A percentile compares a stretch with the other conserved stretches of the same genome.
Evolutionary conservation across 768 basidiomycete genomes (phyloP).

Genomic region (Collybia mongolica): DNA sequence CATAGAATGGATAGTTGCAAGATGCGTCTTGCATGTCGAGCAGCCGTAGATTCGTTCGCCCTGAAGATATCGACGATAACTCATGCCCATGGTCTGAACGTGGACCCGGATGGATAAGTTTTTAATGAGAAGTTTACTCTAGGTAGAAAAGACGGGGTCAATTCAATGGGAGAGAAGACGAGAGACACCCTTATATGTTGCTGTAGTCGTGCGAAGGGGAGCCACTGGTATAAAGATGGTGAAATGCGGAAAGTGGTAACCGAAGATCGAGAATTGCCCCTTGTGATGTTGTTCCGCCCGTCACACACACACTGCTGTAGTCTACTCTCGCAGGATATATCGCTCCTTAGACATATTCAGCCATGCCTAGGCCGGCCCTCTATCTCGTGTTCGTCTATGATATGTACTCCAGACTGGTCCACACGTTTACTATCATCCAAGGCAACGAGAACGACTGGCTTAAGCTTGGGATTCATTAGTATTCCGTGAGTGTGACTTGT

Average conservation of each 20-base stretch:
- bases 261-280: constrained; percentile 4
- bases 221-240: constrained; percentile 20
- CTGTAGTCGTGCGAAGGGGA: constrained; percentile 15
- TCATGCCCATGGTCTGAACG: constrained; percentile 73
- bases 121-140: constrained; percentile 20
- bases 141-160: not conserved
- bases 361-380: too few relatives aligned
- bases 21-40: constrained; percentile 82
- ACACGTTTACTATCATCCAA: too few relatives aligned
- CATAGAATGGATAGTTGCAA: constrained; percentile 90
- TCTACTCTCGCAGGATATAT: too few relatives aligned
- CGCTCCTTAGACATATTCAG: too few relatives aligned
- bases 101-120: constrained; percentile 27
- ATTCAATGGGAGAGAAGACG: constrained; percentile 1
- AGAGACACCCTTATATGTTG: constrained; percentile 8
- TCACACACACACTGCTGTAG: constrained; percentile 8
- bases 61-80: constrained; percentile 81
- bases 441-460: too few relatives aligned
- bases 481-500: too few relatives aligned
- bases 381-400: too few relatives aligned
- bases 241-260: constrained; percentile 13
- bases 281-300: constrained; percentile 14
- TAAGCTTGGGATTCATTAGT: too few relatives aligned
- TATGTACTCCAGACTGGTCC: too few relatives aligned
- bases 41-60: constrained; percentile 89